Evolutionary conservation across 768 basidiomycete species (phyloP).

Genomic region (Coprinopsis sp.): DNA sequence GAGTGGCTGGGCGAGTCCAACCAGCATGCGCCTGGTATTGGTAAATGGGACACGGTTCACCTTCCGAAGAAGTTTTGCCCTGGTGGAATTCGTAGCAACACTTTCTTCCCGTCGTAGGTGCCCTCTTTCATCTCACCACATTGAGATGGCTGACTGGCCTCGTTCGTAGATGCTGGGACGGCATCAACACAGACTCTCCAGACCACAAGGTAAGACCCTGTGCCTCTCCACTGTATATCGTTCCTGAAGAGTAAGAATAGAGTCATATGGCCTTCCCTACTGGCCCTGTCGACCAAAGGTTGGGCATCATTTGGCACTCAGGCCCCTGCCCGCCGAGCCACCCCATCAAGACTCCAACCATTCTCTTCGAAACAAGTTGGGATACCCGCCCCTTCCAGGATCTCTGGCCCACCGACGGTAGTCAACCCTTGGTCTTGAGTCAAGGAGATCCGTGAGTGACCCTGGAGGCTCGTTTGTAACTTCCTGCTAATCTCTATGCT

Average conservation of each 20-base stretch:
- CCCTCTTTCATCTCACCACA: background rate
- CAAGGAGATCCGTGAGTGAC: slow-evolving; percentile 9
- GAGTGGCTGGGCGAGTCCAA: slow-evolving; percentile 6
- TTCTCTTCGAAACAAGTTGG: slow-evolving; percentile 8
- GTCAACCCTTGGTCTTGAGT: slow-evolving; percentile 7
- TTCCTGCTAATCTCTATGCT: background rate
- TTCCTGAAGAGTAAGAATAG: too few species aligned
- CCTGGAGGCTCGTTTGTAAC: too few species aligned
- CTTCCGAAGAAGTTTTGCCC: slow-evolving; percentile 6
- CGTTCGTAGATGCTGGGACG: slow-evolving; percentile 9
- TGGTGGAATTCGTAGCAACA: slow-evolving; percentile 7
- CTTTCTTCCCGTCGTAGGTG: slow-evolving; percentile 7
- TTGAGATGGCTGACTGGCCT: background rate
- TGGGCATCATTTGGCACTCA: slow-evolving; percentile 8
- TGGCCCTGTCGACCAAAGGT: background rate
- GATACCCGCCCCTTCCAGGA: slow-evolving; percentile 7
- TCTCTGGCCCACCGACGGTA: slow-evolving; percentile 8
- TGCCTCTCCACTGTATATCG: background rate
- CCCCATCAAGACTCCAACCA: slow-evolving; percentile 2
- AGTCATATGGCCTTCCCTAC: slow-evolving; percentile 5
- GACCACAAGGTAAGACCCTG: slow-evolving; percentile 7
- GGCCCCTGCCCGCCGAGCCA: slow-evolving; percentile 7
- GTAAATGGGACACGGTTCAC: slow-evolving; percentile 2
- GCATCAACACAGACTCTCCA: slow-evolving; percentile 5
- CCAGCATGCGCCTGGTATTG: slow-evolving; percentile 4